Base-by-base conservation (phyloP, 2,329 filamentous ascomycete species). In the Alternaria incomplexa region DNA sequence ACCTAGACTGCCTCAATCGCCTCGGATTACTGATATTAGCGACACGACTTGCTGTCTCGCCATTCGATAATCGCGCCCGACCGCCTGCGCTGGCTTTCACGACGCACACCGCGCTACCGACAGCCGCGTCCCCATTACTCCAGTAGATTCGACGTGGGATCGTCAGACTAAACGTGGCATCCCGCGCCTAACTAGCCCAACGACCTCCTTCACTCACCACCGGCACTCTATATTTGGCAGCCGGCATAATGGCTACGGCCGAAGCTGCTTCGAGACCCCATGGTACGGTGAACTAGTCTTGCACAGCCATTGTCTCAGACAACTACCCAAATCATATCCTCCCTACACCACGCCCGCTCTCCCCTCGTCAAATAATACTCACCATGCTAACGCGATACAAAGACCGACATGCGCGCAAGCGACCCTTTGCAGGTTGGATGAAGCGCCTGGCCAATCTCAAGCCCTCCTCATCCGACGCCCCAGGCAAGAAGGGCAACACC, bases 401-500 rank as follows among this genome's bases (percentile, higher is more conserved):
- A 93, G 91, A 93, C 79, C 88, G 89, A 70, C 85, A 89, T 75
- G 87, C 87, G 72, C 91, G 93, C 69, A 90, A 93, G 72, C 89
- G 92, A 67, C 95, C 94, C 23, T 98, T 98, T 78, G 88, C 94
- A 50, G 92, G 90, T 70, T 96, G 95, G 91, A 93, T 99, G 85
- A 97, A 94, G 85, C 94, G 94, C 76, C 88, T 98, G 61, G 90
- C 93, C 65, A 95, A 91, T 79, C 90, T 97, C 81, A 97, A 97
- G 80, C 90, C 89, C 5, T 91, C 90, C 2, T 91, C 90, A 30
- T 88, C 87, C 66, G 85, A 88, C 63, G 80, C 84, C 15, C 75
- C 80, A 57, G 78, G 72, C 52, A 84, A 83, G 75, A 82, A 83
- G 71, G 75, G 60, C 67, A 73, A 73, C 45, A 67, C 59, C 46